A percentile compares a stretch with the other conserved stretches of the same genome.
These are phyloP conservation scores for Pythium aristosporum DNA, from an alignment of 352 stramenopile genomes.

Conservation along the genomic window DNA sequence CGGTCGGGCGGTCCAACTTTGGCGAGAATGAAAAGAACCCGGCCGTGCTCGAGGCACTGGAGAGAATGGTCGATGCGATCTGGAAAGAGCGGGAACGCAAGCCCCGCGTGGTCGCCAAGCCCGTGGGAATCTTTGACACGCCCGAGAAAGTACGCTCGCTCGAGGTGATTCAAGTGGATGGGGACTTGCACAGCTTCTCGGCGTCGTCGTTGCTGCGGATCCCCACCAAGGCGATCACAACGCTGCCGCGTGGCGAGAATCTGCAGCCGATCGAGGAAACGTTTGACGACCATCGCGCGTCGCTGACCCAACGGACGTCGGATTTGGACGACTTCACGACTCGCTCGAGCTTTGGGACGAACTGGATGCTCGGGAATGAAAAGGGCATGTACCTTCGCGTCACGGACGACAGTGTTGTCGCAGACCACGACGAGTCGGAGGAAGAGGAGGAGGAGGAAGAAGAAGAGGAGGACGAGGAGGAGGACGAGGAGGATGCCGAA, in stretches of 20 bases:
- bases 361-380: constrained; percentile 80
- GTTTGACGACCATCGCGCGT: constrained; percentile 13
- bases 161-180: constrained; percentile 56
- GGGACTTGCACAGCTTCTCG: constrained; percentile 64
- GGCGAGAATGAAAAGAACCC: constrained; percentile 83
- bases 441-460: constrained; percentile 24
- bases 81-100: constrained; percentile 22
- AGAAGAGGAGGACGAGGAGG: background rate
- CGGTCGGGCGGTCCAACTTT: constrained; percentile 68
- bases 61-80: constrained; percentile 61
- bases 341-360: constrained; percentile 50
- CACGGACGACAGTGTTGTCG: constrained; percentile 69
- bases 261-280: constrained; percentile 44
- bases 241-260: constrained; percentile 63
- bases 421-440: constrained; percentile 47
- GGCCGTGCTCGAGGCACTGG: constrained; percentile 66
- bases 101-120: background rate
- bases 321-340: constrained; percentile 4
- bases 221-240: constrained; percentile 77
- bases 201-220: constrained; percentile 67
- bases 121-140: constrained; percentile 51
- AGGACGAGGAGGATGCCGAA: constrained; percentile 10
- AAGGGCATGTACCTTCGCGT: constrained; percentile 75
- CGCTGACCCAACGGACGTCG: constrained; percentile 3
- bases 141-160: constrained; percentile 33